These are phyloP conservation scores for Sequoiadendron giganteum DNA, from an alignment of 75 land plant species.

Conservation along the genomic window DNA sequence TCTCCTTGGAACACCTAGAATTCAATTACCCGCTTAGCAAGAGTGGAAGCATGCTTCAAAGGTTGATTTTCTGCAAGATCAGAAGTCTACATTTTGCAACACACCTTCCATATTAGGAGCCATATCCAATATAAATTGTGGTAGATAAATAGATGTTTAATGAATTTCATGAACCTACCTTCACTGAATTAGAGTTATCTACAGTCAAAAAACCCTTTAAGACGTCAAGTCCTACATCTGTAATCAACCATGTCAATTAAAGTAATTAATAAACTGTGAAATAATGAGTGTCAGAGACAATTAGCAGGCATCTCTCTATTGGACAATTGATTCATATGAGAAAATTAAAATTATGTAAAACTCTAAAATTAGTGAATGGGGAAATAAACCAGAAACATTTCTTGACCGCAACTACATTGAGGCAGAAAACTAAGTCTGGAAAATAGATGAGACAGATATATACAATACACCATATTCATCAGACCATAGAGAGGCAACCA, in stretches of 20 bases:
- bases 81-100: conserved; percentile 5
- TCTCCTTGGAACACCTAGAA: background rate
- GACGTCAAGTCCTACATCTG: conserved; percentile 89
- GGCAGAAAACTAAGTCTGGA: background rate
- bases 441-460: background rate
- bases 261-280: conserved; percentile 3
- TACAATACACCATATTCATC: background rate
- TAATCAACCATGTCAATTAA: conserved; percentile 10
- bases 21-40: conserved; percentile 46
- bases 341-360: background rate
- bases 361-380: background rate
- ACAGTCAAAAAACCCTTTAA: conserved; percentile 71
- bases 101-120: background rate
- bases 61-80: conserved; percentile 12
- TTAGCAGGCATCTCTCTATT: background rate
- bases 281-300: background rate
- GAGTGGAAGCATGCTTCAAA: conserved; percentile 28
- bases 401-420: background rate
- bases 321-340: background rate
- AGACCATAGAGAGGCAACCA: background rate
- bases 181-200: conserved; percentile 30
- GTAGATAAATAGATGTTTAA: background rate
- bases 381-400: conserved; percentile 1
- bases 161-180: conserved; percentile 32
- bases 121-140: background rate